These are phyloP conservation scores for Lepiota subincarnata DNA, from an alignment of 768 basidiomycete genomes.

Conservation along the genomic window DNA sequence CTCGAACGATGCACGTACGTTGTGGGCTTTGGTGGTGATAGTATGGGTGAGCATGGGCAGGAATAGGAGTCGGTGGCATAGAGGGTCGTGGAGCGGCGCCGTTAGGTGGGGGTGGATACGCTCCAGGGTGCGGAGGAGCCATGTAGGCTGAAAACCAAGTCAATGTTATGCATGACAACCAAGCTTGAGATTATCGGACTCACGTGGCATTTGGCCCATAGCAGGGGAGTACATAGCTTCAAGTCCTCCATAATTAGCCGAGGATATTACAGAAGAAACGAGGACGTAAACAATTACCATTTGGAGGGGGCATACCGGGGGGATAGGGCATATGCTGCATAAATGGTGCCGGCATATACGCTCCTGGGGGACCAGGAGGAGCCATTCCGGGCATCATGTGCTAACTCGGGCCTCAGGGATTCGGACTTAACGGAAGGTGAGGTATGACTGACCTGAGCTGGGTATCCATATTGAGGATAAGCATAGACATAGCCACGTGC, in stretches of 20 bases:
- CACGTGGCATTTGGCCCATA: conserved; percentile 89
- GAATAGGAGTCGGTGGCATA: conserved; percentile 90
- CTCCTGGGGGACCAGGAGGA: conserved; percentile 71
- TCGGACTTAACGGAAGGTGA: background rate
- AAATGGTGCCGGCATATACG: conserved; percentile 75
- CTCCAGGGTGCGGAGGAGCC: conserved; percentile 70
- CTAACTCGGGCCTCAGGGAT: conserved; percentile 27
- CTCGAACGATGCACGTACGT: conserved; percentile 40
- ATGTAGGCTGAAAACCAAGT: conserved; percentile 59
- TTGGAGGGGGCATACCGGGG: conserved; percentile 74
- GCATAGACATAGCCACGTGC: conserved; percentile 64
- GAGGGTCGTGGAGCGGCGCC: conserved; percentile 77
- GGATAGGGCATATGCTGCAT: conserved; percentile 88
- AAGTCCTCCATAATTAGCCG: conserved; percentile 5
- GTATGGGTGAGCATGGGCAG: conserved; percentile 80
- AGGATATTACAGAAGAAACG: background rate
- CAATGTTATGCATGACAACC: background rate
- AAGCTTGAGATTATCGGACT: conserved; percentile 25
- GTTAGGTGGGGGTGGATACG: conserved; percentile 76
- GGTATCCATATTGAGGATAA: conserved; percentile 75
- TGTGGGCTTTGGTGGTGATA: conserved; percentile 84
- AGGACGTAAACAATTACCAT: conserved; percentile 43
- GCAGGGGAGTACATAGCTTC: conserved; percentile 79
- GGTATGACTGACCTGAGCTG: conserved; percentile 56
- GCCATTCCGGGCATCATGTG: conserved; percentile 86